Evolutionary conservation across 768 basidiomycete genomes (phyloP).

Genomic region (Favolaschia claudopus): DNA sequence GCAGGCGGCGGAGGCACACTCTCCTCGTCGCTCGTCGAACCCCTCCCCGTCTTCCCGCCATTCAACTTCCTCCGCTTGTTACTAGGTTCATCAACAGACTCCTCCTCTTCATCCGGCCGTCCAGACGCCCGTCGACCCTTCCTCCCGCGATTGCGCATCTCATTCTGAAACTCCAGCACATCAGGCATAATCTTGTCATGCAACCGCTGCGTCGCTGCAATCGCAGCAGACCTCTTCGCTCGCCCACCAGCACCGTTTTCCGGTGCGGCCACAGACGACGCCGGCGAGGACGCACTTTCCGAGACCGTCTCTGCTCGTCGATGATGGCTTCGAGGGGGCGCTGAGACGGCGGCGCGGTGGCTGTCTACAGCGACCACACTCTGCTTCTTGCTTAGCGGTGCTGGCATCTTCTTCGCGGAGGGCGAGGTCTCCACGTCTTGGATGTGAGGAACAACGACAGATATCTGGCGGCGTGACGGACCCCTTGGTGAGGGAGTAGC

Average conservation of each 20-base stretch:
- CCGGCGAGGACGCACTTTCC: slow-evolving; percentile 5
- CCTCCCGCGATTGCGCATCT: slow-evolving; percentile 56
- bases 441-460: not conserved
- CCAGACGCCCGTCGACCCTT: slow-evolving; percentile 42
- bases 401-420: slow-evolving; percentile 7
- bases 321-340: slow-evolving; percentile 11
- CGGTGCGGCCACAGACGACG: slow-evolving; percentile 21
- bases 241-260: slow-evolving; percentile 18
- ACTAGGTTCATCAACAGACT: slow-evolving; percentile 28
- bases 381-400: not conserved
- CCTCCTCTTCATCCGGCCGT: slow-evolving; percentile 31
- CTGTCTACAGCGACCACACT: slow-evolving; percentile 1
- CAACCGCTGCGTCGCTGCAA: slow-evolving; percentile 59
- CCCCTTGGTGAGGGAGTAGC: not conserved
- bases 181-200: slow-evolving; percentile 81
- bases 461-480: slow-evolving; percentile 3
- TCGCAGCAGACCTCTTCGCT: slow-evolving; percentile 51
- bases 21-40: slow-evolving; percentile 26
- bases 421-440: not conserved
- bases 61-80: slow-evolving; percentile 16
- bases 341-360: slow-evolving; percentile 15
- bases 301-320: not conserved
- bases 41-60: slow-evolving; percentile 22
- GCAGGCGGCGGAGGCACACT: slow-evolving; percentile 17
- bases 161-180: slow-evolving; percentile 70